These are phyloP conservation scores for Saksenaea vasiformis DNA, from an alignment of 371 early-diverging fungal species.

Conservation along the genomic window DNA sequence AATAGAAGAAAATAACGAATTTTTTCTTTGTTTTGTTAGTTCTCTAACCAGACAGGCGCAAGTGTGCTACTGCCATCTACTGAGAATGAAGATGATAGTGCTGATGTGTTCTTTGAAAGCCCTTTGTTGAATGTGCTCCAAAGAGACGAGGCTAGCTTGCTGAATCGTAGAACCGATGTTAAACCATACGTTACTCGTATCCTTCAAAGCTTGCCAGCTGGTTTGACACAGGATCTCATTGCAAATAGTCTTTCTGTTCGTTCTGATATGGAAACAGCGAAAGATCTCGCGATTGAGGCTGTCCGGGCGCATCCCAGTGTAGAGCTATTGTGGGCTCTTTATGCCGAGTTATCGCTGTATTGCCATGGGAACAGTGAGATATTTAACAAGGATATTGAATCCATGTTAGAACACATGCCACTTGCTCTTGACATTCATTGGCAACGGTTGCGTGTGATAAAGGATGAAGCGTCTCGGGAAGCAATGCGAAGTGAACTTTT, in stretches of 20 bases:
- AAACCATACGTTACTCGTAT: not conserved
- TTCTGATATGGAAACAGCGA: not conserved
- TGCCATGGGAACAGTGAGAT: slow-evolving; percentile 16
- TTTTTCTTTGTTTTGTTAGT: not conserved
- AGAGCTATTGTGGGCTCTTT: slow-evolving; percentile 23
- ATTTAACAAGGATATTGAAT: slow-evolving; percentile 13
- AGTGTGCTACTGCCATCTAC: not conserved
- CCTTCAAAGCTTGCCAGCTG: not conserved
- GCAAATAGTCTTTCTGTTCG: not conserved
- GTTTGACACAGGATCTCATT: not conserved
- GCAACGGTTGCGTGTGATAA: slow-evolving; percentile 22
- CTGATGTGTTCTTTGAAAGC: slow-evolving; percentile 6
- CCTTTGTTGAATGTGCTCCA: slow-evolving; percentile 4
- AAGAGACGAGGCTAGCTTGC: not conserved
- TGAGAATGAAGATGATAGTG: not conserved
- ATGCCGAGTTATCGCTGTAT: slow-evolving; percentile 28
- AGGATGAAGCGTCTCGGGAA: not conserved
- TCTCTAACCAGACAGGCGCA: not conserved
- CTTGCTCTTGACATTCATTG: slow-evolving; percentile 31
- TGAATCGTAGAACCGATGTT: not conserved
- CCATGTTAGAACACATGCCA: slow-evolving; percentile 5
- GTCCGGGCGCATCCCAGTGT: slow-evolving; percentile 12
- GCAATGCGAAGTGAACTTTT: not conserved
- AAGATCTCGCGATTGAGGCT: slow-evolving; percentile 11
- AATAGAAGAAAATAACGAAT: not conserved